phyloP scores from a whole-genome alignment of 148 eudicot species.

The Suaeda aralocaspica region DNA sequence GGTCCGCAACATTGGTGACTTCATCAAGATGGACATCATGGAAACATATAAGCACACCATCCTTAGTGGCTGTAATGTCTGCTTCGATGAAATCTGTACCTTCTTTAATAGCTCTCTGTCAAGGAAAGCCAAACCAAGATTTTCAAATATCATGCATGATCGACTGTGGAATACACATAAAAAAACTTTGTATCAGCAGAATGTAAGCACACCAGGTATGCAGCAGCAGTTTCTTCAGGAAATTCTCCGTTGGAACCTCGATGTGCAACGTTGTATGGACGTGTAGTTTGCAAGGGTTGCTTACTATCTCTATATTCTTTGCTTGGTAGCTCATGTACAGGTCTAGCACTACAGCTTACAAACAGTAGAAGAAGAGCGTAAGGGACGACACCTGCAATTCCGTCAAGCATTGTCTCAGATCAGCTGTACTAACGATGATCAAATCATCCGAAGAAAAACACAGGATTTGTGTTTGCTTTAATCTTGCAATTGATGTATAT shows the following conservation, averaged over 20 bases:
- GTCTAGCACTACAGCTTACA: conserved; percentile 60
- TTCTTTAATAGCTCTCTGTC: conserved; percentile 93
- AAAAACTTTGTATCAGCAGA: not conserved
- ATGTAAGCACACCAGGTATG: conserved; percentile 55
- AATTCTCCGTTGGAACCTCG: conserved; percentile 96
- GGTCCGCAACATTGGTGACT: conserved; percentile 64
- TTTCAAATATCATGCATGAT: not conserved
- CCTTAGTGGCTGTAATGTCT: conserved; percentile 77
- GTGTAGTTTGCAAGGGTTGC: conserved; percentile 77
- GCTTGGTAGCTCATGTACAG: conserved; percentile 71
- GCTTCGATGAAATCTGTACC: conserved; percentile 93
- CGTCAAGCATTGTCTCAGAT: not conserved
- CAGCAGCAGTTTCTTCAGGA: conserved; percentile 90
- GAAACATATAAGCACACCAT: conserved; percentile 71
- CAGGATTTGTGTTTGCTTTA: no score
- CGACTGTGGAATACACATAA: not conserved
- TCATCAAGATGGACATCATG: conserved; percentile 78
- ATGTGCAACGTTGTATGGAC: conserved; percentile 84
- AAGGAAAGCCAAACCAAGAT: not conserved
- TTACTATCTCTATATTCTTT: conserved; percentile 37
- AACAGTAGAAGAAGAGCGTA: conserved; percentile 53
- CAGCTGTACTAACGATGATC: not conserved
- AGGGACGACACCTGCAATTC: conserved; percentile 48
- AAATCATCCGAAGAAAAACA: no score
- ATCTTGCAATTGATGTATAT: no score